Percentiles rank a stretch among this genome's conserved stretches.
Conservation (phyloP, 441 rosid species). For the Gossypium laxum region DNA sequence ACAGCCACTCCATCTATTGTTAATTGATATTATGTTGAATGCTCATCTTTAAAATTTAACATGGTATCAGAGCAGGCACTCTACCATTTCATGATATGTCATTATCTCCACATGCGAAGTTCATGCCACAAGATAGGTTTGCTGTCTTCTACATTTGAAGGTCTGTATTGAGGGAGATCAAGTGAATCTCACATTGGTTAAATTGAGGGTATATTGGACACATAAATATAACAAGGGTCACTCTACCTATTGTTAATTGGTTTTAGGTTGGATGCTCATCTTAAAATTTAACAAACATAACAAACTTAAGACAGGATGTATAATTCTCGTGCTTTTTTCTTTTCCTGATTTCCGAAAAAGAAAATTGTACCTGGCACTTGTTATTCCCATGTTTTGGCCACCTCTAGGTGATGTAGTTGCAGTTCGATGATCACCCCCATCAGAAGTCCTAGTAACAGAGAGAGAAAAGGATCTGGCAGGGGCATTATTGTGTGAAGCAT, state of each 20-base stretch:
- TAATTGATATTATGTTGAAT: background rate
- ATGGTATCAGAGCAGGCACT: background rate
- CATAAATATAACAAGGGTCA: background rate
- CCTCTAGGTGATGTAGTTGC: slow-evolving; percentile 39
- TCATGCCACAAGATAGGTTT: background rate
- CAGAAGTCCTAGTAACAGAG: slow-evolving; percentile 52
- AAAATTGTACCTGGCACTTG: slow-evolving; percentile 48
- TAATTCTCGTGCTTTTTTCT: background rate
- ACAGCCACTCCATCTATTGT: background rate
- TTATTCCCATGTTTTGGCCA: slow-evolving; percentile 33
- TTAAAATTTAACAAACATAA: background rate
- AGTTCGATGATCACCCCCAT: slow-evolving; percentile 46
- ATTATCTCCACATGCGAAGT: background rate
- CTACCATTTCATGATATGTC: background rate
- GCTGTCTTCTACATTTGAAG: background rate
- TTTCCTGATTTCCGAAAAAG: background rate
- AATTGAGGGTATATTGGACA: background rate
- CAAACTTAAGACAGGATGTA: background rate
- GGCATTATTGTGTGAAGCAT: slow-evolving; percentile 48
- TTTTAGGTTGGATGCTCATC: background rate
- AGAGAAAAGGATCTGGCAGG: slow-evolving; percentile 60
- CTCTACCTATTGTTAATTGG: background rate
- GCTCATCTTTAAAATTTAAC: background rate
- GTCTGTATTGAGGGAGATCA: background rate
- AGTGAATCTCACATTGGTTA: background rate